Evolutionary conservation across 140 eudicot species (phyloP).

Genomic region (Bidens hawaiensis): DNA sequence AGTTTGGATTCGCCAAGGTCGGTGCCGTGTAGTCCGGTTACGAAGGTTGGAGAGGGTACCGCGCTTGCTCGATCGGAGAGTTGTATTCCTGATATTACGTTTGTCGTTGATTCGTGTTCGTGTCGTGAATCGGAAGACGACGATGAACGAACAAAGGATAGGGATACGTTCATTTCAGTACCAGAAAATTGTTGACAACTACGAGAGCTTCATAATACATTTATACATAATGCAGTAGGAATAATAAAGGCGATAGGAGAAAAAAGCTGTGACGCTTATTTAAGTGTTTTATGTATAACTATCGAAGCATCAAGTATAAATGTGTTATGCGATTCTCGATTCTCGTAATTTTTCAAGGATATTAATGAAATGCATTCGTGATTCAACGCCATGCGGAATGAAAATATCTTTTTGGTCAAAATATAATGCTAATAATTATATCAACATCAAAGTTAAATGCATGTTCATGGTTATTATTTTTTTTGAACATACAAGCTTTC

Average conservation of each 20-base stretch:
- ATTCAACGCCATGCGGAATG: background rate
- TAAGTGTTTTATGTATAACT: too few species aligned
- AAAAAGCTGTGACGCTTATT: too few species aligned
- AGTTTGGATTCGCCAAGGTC: conserved; percentile 65
- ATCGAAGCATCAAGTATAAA: too few species aligned
- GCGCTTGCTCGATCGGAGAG: conserved; percentile 49
- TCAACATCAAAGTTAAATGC: background rate
- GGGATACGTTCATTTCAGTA: too few species aligned
- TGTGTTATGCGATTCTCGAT: too few species aligned
- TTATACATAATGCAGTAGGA: too few species aligned
- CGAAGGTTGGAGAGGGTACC: background rate
- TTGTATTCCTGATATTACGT: conserved; percentile 37
- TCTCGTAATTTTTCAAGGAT: too few species aligned
- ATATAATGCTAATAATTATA: too few species aligned
- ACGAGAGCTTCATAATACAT: too few species aligned
- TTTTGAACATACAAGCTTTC: too few species aligned
- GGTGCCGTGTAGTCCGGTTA: conserved; percentile 58
- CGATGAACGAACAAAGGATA: conserved; percentile 19
- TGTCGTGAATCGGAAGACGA: conserved; percentile 22
- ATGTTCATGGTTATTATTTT: conserved; percentile 4
- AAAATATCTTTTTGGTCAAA: background rate
- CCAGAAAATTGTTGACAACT: too few species aligned
- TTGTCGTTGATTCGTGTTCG: conserved; percentile 21
- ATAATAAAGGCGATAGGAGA: too few species aligned
- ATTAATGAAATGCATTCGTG: background rate